phyloP scores from a whole-genome alignment of 352 stramenopile genomes.

The Phytopythium delawarense region DNA sequence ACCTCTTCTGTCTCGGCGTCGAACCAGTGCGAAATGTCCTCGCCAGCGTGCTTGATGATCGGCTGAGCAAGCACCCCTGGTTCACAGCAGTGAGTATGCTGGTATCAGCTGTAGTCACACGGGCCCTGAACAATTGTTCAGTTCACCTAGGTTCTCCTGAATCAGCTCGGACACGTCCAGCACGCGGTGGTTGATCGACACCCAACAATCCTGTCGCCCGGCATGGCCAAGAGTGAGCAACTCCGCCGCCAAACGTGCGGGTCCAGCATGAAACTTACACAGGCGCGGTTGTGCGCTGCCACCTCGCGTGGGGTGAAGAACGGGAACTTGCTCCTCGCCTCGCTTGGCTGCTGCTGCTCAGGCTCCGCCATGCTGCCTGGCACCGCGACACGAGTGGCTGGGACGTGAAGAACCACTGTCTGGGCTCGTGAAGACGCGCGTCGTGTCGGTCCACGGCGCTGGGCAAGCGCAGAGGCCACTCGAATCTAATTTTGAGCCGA shows the following conservation, averaged over 20 bases:
- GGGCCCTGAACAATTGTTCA: background rate
- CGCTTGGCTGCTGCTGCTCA: background rate
- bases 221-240: too few species aligned
- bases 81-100: background rate
- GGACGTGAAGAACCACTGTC: too few species aligned
- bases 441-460: too few species aligned
- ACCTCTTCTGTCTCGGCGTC: constrained; percentile 66
- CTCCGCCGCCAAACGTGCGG: too few species aligned
- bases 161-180: constrained; percentile 84
- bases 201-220: constrained; percentile 62
- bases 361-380: background rate
- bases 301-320: constrained; percentile 85
- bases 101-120: too few species aligned
- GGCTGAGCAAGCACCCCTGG: constrained; percentile 71
- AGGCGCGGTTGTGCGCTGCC: constrained; percentile 72
- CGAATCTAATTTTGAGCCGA: background rate
- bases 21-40: constrained; percentile 93
- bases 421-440: too few species aligned
- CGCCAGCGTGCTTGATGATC: constrained; percentile 78
- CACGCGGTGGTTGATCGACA: constrained; percentile 71
- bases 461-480: background rate
- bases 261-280: constrained; percentile 22
- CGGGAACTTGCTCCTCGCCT: constrained; percentile 9
- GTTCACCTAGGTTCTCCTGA: constrained; percentile 42
- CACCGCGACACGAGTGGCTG: background rate